Evolutionary conservation across 352 stramenopile species (phyloP).

Genomic region (Pilasporangium apinafurcum): DNA sequence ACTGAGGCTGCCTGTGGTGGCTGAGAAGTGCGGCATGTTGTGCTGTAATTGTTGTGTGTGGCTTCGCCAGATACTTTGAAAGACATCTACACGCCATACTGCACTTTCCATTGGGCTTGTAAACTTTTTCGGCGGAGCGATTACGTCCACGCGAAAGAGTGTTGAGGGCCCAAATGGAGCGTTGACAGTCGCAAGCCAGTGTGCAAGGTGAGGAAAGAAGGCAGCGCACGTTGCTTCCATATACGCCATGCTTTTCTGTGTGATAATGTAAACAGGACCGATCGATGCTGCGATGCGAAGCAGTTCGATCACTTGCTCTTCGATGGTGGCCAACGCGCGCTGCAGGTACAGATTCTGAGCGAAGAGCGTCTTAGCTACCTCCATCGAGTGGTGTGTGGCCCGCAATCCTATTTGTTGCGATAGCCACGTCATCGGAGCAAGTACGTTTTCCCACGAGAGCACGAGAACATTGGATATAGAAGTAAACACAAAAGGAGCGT

Average conservation of each 20-base stretch:
- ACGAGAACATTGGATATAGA: conserved; percentile 38
- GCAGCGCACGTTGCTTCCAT: conserved; percentile 31
- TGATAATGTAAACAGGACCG: conserved; percentile 48
- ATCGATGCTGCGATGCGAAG: conserved; percentile 22
- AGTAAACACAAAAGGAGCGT: conserved; percentile 5
- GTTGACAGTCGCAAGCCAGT: conserved; percentile 20
- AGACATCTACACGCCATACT: conserved; percentile 33
- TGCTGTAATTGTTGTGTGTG: conserved; percentile 5
- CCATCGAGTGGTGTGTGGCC: conserved; percentile 19
- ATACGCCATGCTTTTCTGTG: conserved; percentile 34
- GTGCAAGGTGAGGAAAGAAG: conserved; percentile 50
- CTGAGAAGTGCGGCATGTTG: conserved; percentile 10
- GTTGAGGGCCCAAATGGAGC: conserved; percentile 6
- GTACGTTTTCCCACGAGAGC: conserved; percentile 54
- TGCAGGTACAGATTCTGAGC: conserved; percentile 38
- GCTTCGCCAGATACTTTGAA: conserved; percentile 30
- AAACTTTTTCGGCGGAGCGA: conserved; percentile 37
- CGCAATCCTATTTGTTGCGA: conserved; percentile 30
- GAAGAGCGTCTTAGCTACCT: conserved; percentile 17
- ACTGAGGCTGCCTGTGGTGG: conserved; percentile 23
- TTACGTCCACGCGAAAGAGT: conserved; percentile 20
- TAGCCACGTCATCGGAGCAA: conserved; percentile 39
- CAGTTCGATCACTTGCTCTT: conserved; percentile 47
- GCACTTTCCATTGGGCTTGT: conserved; percentile 20
- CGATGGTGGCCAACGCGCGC: conserved; percentile 37